Base-by-base conservation (phyloP, 352 stramenopile genomes). In the Phytophthora pistaciae region DNA sequence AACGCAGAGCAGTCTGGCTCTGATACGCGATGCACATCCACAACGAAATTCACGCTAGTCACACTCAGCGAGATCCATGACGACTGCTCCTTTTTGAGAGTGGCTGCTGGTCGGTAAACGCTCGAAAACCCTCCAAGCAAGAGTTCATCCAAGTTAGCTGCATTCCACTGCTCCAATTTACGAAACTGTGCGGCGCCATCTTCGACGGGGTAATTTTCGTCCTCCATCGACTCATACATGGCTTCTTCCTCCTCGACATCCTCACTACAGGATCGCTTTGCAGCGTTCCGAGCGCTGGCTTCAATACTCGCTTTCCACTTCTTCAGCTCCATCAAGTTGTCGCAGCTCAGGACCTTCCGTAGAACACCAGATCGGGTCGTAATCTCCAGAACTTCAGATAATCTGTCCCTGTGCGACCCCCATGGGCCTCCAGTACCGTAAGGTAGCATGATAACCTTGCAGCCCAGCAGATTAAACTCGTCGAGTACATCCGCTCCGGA, bases 11-110 rank as follows among this genome's bases (percentile, higher is more conserved):
- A 68, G 56, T 94, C 78, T 0, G 82, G 76, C 38, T 91, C 85
- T 7, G 79, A 87, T 18, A 90, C 85, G n/a, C 80, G 70, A 72
- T 93, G 85, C 3, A 94, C 83, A 58, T 94, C 87, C 2, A 83
- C 81, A 29, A 72, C 57, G 23, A 95, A 91, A 10, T 79, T 70
- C 1, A 93, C 73, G 33, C 89, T 79, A 6, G 72, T 87, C 7
- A 90, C 70, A 29, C 84, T 92, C 10, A 94, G 83, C n/a, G 87
- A 91, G 25, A 93, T 93, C 88, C 88, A 95, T 0, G 68, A 81
- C 20, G 78, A 79, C 42, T 88, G 86, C 13, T 88, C 68, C 36
- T 83, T 76, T 23, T 89, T 74, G 10, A 91, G 70, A n/a, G 75
- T 74, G 13, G 64, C 64, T 20, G 76, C 73, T 18, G 88, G 56